phyloP scores from a whole-genome alignment of 192 early-diverging fungal species.

The Backusella tarrabulga region DNA sequence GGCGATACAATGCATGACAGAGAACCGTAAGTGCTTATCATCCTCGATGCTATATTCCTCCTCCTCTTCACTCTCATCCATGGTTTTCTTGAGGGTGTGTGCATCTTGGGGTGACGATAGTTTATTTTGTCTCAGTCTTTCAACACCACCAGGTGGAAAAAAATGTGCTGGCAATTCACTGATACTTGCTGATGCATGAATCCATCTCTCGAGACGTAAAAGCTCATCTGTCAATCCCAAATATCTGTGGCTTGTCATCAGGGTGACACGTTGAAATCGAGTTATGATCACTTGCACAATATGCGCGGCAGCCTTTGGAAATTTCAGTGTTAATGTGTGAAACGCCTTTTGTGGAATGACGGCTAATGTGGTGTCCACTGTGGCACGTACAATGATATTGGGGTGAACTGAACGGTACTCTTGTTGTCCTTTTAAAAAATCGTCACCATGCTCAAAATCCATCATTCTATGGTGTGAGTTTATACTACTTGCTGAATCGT shows the following conservation, averaged over 20 bases:
- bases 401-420: constrained; percentile 53
- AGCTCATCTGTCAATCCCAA: constrained; percentile 85
- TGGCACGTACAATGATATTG: constrained; percentile 80
- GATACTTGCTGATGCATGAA: constrained; percentile 68
- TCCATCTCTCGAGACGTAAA: constrained; percentile 77
- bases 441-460: background rate
- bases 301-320: constrained; percentile 89
- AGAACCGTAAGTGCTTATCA: constrained; percentile 53
- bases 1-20: constrained; percentile 62
- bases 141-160: constrained; percentile 50
- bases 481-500: background rate
- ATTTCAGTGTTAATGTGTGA: constrained; percentile 80
- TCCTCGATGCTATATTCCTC: constrained; percentile 51
- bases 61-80: background rate
- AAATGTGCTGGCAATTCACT: constrained; percentile 50
- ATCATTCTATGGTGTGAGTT: constrained; percentile 16
- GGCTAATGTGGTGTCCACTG: constrained; percentile 86
- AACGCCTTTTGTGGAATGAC: constrained; percentile 94
- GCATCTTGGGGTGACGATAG: constrained; percentile 7
- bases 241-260: constrained; percentile 87
- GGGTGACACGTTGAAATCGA: constrained; percentile 92
- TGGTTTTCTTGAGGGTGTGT: background rate
- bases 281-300: constrained; percentile 95
- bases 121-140: constrained; percentile 45
- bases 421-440: background rate